These are phyloP conservation scores for Groenewaldozyma salmanticensis DNA, from an alignment of 805 yeast genomes.

Conservation along the genomic window DNA sequence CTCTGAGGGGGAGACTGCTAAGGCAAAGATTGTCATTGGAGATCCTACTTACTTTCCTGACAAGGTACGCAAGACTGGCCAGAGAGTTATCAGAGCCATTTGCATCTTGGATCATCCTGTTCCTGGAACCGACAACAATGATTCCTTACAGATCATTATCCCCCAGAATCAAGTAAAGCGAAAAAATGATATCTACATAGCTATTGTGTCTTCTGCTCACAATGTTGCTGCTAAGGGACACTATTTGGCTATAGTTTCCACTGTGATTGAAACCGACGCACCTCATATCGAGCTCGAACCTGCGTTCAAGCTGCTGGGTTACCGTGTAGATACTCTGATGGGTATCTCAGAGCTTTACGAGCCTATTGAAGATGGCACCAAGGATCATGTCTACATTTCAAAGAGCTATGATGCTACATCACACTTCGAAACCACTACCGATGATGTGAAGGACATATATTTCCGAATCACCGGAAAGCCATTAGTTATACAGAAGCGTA, in stretches of 20 bases:
- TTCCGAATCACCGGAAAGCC: constrained; percentile 89
- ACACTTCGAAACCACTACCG: constrained; percentile 93
- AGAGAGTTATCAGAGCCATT: constrained; percentile 71
- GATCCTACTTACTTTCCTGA: constrained; percentile 97
- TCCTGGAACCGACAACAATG: constrained; percentile 70
- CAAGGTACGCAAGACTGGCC: constrained; percentile 61
- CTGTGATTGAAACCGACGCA: constrained; percentile 84
- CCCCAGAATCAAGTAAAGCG: constrained; percentile 94
- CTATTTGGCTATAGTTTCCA: constrained; percentile 86
- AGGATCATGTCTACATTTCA: constrained; percentile 71
- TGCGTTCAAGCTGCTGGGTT: constrained; percentile 84
- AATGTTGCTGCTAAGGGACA: constrained; percentile 84
- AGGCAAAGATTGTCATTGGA: constrained; percentile 88
- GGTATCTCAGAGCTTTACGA: constrained; percentile 87
- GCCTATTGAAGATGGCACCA: constrained; percentile 74
- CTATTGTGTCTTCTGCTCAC: constrained; percentile 81
- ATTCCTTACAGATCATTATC: constrained; percentile 86
- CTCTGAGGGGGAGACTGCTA: constrained; percentile 85
- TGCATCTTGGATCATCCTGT: constrained; percentile 87
- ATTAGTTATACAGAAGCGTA: constrained; percentile 71
- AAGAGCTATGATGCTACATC: constrained; percentile 89
- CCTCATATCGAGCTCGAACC: constrained; percentile 91
- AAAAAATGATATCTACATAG: constrained; percentile 89
- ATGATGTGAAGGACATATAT: constrained; percentile 91
- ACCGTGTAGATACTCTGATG: constrained; percentile 74